Percentiles rank a stretch among this genome's conserved stretches.
These are phyloP conservation scores for Alloteropsis semialata DNA, from an alignment of 176 grass and related monocot species.

Conservation along the genomic window DNA sequence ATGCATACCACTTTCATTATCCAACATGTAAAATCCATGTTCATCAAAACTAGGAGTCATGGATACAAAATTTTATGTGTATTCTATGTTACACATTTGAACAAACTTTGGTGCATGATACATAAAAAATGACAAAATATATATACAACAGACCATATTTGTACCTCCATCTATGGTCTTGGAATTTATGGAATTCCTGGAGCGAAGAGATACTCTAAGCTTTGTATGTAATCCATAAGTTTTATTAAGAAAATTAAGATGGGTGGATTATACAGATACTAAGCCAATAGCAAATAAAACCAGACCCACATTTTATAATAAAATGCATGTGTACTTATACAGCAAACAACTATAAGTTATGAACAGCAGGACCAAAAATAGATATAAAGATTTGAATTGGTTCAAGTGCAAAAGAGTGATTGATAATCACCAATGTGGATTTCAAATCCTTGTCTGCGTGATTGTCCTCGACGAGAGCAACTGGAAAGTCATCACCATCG, in stretches of 20 bases:
- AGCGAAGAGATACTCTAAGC: not conserved
- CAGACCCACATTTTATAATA: not conserved
- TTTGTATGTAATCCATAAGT: not conserved
- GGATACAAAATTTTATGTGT: not conserved
- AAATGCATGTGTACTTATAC: not conserved
- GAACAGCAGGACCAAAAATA: slow-evolving; percentile 7
- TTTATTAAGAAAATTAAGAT: not conserved
- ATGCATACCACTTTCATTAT: not conserved
- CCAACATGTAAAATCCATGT: slow-evolving; percentile 15
- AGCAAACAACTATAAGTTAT: slow-evolving; percentile 14
- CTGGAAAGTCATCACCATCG: slow-evolving; percentile 34
- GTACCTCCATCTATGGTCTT: not conserved
- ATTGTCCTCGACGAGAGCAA: slow-evolving; percentile 48
- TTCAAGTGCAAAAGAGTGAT: slow-evolving; percentile 2
- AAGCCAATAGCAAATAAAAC: not conserved
- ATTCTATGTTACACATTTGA: not conserved
- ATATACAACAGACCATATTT: not conserved
- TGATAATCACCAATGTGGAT: slow-evolving; percentile 44
- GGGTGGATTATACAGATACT: not conserved
- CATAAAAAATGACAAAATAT: not conserved
- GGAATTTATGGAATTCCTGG: not conserved
- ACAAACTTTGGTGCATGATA: not conserved
- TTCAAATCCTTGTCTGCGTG: slow-evolving; percentile 35
- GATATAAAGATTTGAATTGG: slow-evolving; percentile 3
- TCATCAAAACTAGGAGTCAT: slow-evolving; percentile 16